Evolutionary conservation across 805 yeast species (phyloP).

Genomic region (Tetrapisispora arboricola): DNA sequence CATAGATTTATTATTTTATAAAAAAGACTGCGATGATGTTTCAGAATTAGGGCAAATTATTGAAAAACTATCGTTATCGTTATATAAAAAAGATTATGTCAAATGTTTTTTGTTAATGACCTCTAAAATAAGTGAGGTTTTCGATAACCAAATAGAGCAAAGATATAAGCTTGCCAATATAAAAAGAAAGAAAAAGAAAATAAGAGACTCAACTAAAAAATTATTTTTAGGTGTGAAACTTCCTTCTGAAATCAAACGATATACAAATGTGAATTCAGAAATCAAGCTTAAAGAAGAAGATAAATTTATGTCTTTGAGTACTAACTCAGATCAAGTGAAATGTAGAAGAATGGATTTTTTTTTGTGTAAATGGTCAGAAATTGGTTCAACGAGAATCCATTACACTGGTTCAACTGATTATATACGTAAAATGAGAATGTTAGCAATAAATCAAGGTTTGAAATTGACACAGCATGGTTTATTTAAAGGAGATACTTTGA

Average conservation of each 20-base stretch:
- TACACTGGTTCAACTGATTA: slow-evolving; percentile 27
- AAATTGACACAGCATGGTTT: slow-evolving; percentile 26
- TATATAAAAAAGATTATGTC: slow-evolving; percentile 15
- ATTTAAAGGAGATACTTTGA: slow-evolving; percentile 12
- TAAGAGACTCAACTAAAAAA: slow-evolving; percentile 4
- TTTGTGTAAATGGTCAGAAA: slow-evolving; percentile 22
- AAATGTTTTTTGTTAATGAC: slow-evolving; percentile 20
- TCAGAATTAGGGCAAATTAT: slow-evolving; percentile 12
- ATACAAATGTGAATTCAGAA: not conserved
- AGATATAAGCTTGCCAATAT: slow-evolving; percentile 7
- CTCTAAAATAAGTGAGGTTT: slow-evolving; percentile 6
- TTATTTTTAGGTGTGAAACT: slow-evolving; percentile 17
- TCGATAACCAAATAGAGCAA: slow-evolving; percentile 7
- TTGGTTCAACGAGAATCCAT: slow-evolving; percentile 27
- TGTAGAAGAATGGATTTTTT: slow-evolving; percentile 28
- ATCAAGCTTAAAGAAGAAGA: slow-evolving; percentile 10
- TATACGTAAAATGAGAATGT: slow-evolving; percentile 21
- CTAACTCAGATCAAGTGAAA: slow-evolving; percentile 5
- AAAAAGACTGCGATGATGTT: slow-evolving; percentile 17
- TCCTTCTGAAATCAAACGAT: not conserved
- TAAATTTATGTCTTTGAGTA: slow-evolving; percentile 16
- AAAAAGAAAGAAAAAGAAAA: not conserved
- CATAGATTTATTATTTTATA: slow-evolving; percentile 24
- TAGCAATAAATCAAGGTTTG: slow-evolving; percentile 20
- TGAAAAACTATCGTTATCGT: slow-evolving; percentile 12